Percentiles rank a stretch among this genome's conserved stretches.
These are phyloP conservation scores for Starmerella potacharoeniae DNA, from an alignment of 805 yeast species.

Conservation along the genomic window DNA sequence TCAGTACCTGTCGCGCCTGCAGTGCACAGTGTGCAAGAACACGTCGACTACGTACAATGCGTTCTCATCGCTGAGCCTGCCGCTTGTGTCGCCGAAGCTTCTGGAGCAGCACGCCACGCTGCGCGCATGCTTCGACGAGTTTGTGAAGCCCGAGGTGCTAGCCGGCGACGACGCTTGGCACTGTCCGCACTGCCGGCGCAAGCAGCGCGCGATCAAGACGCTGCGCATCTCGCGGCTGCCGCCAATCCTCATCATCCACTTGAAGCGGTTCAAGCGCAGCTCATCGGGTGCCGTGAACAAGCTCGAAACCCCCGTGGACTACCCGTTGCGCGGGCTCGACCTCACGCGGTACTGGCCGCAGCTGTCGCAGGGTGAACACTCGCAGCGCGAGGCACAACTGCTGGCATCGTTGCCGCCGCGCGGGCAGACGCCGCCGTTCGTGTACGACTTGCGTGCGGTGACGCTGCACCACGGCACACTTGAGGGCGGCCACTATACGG, in stretches of 20 bases:
- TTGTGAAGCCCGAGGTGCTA: slow-evolving; percentile 60
- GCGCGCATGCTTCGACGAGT: slow-evolving; percentile 62
- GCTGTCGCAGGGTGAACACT: slow-evolving; percentile 10
- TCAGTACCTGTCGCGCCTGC: slow-evolving; percentile 68
- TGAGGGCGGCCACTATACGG: slow-evolving; percentile 80
- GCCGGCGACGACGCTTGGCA: slow-evolving; percentile 75
- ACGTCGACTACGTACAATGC: slow-evolving; percentile 83
- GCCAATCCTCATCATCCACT: slow-evolving; percentile 63
- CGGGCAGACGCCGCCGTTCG: slow-evolving; percentile 72
- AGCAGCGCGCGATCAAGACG: slow-evolving; percentile 54
- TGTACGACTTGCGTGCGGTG: slow-evolving; percentile 65
- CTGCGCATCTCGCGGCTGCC: slow-evolving; percentile 71
- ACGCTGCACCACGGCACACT: slow-evolving; percentile 76
- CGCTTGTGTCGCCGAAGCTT: slow-evolving; percentile 35
- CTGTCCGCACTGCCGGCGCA: slow-evolving; percentile 62
- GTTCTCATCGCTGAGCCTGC: slow-evolving; percentile 66
- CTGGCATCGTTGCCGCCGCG: slow-evolving; percentile 46
- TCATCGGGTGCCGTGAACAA: slow-evolving; percentile 33
- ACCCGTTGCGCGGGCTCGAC: slow-evolving; percentile 53
- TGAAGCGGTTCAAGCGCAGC: slow-evolving; percentile 59
- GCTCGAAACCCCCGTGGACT: slow-evolving; percentile 53
- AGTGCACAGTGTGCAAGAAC: slow-evolving; percentile 56
- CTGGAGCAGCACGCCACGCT: slow-evolving; percentile 31
- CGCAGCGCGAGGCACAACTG: slow-evolving; percentile 33
- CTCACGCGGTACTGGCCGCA: slow-evolving; percentile 63